A percentile compares a stretch with the other conserved stretches of the same genome.
These are phyloP conservation scores for Rhizophora apiculata DNA, from an alignment of 345 rosid species.

Conservation along the genomic window DNA sequence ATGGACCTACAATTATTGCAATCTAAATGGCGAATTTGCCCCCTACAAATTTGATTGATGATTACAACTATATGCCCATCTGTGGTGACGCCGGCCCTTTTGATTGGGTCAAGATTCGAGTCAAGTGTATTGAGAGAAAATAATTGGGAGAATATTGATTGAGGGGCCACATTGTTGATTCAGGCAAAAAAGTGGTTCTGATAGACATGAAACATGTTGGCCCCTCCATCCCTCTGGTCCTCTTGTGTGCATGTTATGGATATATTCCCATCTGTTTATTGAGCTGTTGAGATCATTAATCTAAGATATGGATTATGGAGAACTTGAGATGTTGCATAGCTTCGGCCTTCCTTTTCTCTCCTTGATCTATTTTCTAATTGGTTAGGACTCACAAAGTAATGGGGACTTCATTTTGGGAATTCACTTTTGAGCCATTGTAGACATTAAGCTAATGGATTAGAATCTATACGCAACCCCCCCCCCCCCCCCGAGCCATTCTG, in stretches of 20 bases:
- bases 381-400: no score
- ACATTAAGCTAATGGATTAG: no score
- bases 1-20: not conserved
- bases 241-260: constrained; percentile 9
- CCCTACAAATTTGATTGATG: not conserved
- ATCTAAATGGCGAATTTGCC: not conserved
- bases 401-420: no score
- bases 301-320: constrained; percentile 11
- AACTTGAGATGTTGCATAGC: not conserved
- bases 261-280: constrained; percentile 10
- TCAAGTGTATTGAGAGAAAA: not conserved
- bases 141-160: not conserved
- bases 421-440: no score
- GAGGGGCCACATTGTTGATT: not conserved
- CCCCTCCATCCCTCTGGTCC: constrained; percentile 7
- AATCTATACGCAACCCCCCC: no score
- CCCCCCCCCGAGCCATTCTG: no score
- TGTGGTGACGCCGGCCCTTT: not conserved
- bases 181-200: not conserved
- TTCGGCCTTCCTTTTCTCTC: constrained; percentile 8
- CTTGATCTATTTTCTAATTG: not conserved
- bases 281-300: not conserved
- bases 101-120: not conserved
- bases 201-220: constrained; percentile 10
- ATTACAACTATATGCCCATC: not conserved